phyloP scores from a whole-genome alignment of 225 moss, liverwort and hornwort genomes.

The Antitrichia curtipendula region DNA sequence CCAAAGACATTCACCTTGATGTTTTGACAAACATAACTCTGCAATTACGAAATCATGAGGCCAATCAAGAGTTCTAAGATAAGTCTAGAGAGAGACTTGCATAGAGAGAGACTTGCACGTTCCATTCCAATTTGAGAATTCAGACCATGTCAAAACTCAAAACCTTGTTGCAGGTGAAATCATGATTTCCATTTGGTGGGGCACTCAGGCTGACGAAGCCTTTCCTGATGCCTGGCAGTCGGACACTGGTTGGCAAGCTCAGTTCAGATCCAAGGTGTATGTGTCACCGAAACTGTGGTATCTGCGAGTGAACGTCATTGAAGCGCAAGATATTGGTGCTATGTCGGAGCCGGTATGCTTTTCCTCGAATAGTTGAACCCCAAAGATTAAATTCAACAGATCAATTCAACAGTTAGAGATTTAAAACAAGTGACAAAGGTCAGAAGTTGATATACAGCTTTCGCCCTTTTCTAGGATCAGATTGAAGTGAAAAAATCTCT shows the following conservation, averaged over 20 bases:
- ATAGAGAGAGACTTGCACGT: not conserved
- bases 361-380: not conserved
- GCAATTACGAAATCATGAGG: not conserved
- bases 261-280: slow-evolving; percentile 69
- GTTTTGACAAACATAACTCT: not conserved
- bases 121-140: not conserved
- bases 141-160: not conserved
- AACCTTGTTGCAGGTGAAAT: slow-evolving; percentile 46
- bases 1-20: not conserved
- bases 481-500: not conserved
- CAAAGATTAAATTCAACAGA: too few species aligned
- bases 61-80: not conserved
- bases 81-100: not conserved
- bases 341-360: slow-evolving; percentile 49
- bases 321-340: slow-evolving; percentile 58
- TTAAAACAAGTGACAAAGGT: not conserved
- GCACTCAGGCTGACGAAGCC: slow-evolving; percentile 80
- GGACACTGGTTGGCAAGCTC: slow-evolving; percentile 66
- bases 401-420: not conserved
- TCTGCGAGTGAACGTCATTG: slow-evolving; percentile 60
- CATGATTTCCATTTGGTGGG: slow-evolving; percentile 81
- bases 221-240: slow-evolving; percentile 96
- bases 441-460: not conserved
- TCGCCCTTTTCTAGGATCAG: not conserved
- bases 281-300: slow-evolving; percentile 86